Conservation (phyloP, 805 yeast genomes). For the Nakazawaea sp. region DNA sequence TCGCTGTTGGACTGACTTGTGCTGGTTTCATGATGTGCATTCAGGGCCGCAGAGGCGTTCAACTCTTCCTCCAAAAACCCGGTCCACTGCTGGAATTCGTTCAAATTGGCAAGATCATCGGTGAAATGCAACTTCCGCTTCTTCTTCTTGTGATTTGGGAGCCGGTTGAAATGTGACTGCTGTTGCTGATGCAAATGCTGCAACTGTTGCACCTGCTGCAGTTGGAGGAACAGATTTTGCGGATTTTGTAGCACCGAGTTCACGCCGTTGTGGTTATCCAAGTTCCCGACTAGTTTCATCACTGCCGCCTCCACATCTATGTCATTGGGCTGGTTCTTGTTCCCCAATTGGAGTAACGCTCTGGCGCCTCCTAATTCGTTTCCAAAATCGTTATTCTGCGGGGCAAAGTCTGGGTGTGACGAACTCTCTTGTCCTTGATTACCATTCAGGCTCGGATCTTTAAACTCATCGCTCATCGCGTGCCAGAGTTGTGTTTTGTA, state of each 20-base stretch:
- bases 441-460: too few species aligned
- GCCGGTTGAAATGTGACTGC: background rate
- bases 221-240: slow-evolving; percentile 3
- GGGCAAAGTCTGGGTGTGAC: too few species aligned
- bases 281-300: slow-evolving; percentile 63
- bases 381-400: slow-evolving; percentile 9
- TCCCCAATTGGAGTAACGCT: slow-evolving; percentile 19
- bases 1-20: background rate
- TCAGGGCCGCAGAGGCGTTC: slow-evolving; percentile 6
- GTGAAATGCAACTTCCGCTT: slow-evolving; percentile 24
- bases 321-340: slow-evolving; percentile 12
- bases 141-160: slow-evolving; percentile 4
- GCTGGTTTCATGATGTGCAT: background rate
- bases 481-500: too few species aligned
- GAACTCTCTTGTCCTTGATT: too few species aligned
- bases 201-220: background rate
- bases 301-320: slow-evolving; percentile 73
- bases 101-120: slow-evolving; percentile 36
- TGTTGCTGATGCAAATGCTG: background rate
- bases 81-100: slow-evolving; percentile 51
- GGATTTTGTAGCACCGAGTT: slow-evolving; percentile 5
- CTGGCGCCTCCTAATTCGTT: slow-evolving; percentile 22
- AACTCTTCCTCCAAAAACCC: slow-evolving; percentile 39
- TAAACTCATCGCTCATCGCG: too few species aligned
- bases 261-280: slow-evolving; percentile 22